A percentile compares a stretch with the other conserved stretches of the same genome.
Evolutionary conservation across 768 basidiomycete genomes (phyloP).

Genomic region (Trametes coccinea): DNA sequence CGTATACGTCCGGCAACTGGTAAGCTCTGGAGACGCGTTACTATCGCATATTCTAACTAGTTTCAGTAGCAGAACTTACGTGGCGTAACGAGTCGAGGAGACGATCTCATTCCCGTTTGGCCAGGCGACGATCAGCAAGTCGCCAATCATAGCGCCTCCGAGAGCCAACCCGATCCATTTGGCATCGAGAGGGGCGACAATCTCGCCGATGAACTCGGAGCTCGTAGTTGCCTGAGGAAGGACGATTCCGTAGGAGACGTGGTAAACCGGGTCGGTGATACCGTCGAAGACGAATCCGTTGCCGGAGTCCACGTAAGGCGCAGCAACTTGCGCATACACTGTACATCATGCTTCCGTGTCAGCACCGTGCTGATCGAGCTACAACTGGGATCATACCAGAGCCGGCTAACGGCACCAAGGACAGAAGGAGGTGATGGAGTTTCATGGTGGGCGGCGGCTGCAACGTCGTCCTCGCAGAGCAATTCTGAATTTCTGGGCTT

Average conservation of each 20-base stretch:
- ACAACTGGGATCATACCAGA: conserved; percentile 35
- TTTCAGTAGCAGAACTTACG: conserved; percentile 38
- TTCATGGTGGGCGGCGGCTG: conserved; percentile 18
- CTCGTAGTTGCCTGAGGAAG: conserved; percentile 50
- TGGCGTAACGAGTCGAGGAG: conserved; percentile 51
- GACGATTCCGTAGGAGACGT: conserved; percentile 47
- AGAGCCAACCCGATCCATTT: conserved; percentile 59
- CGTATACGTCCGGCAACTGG: conserved; percentile 50
- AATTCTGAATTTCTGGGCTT: not conserved
- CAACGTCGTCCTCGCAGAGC: conserved; percentile 2
- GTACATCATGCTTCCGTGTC: not conserved
- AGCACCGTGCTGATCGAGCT: not conserved
- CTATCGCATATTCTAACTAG: not conserved
- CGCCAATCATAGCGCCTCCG: conserved; percentile 54
- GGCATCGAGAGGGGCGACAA: conserved; percentile 54
- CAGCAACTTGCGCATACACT: conserved; percentile 47
- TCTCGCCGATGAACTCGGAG: conserved; percentile 63
- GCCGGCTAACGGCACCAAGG: conserved; percentile 42
- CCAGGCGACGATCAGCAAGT: conserved; percentile 63
- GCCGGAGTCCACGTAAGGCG: conserved; percentile 49
- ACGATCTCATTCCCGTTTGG: conserved; percentile 55
- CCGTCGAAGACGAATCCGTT: conserved; percentile 56
- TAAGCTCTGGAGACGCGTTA: conserved; percentile 42
- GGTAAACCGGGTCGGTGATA: conserved; percentile 34
- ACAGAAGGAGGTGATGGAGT: conserved; percentile 30